Evolutionary conservation across 1,139 yeast species (phyloP).

Genomic region (Suhomyces wounanorum): DNA sequence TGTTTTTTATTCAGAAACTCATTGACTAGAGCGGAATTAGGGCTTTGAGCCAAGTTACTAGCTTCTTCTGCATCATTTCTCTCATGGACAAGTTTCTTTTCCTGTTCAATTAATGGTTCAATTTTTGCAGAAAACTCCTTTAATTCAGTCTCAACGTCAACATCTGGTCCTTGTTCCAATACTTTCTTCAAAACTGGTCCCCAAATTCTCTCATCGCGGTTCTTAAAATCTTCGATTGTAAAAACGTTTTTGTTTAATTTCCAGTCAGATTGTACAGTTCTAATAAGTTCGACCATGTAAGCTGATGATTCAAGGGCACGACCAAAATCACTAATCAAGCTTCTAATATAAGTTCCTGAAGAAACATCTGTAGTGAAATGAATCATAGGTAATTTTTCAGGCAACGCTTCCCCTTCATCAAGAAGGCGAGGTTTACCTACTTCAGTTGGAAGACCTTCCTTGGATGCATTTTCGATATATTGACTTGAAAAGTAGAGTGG

Average conservation of each 20-base stretch:
- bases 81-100: conserved; percentile 10
- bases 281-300: conserved; percentile 81
- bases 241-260: conserved; percentile 70
- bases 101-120: conserved; percentile 19
- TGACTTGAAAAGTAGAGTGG: conserved; percentile 60
- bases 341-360: conserved; percentile 93
- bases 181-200: conserved; percentile 60
- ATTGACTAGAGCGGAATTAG: background rate
- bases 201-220: conserved; percentile 65
- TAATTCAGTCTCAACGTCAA: conserved; percentile 31
- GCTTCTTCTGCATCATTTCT: conserved; percentile 8
- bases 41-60: background rate
- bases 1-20: background rate
- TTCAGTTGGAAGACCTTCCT: conserved; percentile 20
- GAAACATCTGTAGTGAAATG: conserved; percentile 81
- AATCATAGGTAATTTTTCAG: conserved; percentile 56
- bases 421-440: conserved; percentile 32
- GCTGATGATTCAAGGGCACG: conserved; percentile 79
- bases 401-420: conserved; percentile 28
- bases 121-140: conserved; percentile 6
- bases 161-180: conserved; percentile 34
- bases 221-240: conserved; percentile 61
- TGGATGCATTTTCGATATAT: conserved; percentile 43
- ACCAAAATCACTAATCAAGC: conserved; percentile 87
- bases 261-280: conserved; percentile 85